Evolutionary conservation across 306 rosid species (phyloP).

Genomic region (Cicer pinnatifidum): DNA sequence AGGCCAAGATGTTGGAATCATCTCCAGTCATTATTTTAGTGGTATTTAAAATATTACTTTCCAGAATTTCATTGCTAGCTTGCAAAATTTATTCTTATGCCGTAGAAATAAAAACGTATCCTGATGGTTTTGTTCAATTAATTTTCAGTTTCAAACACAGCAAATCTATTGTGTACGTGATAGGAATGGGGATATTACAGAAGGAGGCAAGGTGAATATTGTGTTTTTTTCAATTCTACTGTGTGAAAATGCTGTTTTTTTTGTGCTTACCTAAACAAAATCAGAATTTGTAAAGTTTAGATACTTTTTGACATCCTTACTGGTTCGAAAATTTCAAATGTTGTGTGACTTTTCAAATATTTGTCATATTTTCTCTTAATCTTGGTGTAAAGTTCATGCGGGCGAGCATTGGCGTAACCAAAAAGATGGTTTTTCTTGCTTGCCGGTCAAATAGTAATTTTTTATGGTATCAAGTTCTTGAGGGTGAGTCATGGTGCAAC

Average conservation of each 20-base stretch:
- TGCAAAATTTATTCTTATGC: constrained; percentile 5
- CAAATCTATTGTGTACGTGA: constrained; percentile 88
- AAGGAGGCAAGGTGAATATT: constrained; percentile 84
- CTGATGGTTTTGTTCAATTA: constrained; percentile 29
- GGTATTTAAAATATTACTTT: constrained; percentile 51
- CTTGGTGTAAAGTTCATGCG: neutral
- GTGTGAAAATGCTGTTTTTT: constrained; percentile 24
- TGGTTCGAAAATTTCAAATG: constrained; percentile 1
- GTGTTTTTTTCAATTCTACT: constrained; percentile 29
- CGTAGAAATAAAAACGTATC: constrained; percentile 37
- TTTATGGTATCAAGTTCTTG: neutral
- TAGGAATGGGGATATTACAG: constrained; percentile 69
- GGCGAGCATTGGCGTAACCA: too few species aligned
- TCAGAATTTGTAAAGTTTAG: constrained; percentile 3
- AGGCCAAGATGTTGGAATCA: constrained; percentile 82
- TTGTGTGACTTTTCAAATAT: neutral
- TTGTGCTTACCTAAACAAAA: neutral
- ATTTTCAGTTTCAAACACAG: constrained; percentile 83
- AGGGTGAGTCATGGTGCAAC: neutral
- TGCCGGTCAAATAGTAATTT: neutral
- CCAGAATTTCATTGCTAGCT: constrained; percentile 13
- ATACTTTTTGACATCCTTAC: neutral
- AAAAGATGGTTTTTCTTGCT: neutral
- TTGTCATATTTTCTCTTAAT: constrained; percentile 13
- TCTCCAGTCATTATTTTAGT: constrained; percentile 70